phyloP scores from a whole-genome alignment of 768 basidiomycete species.

The Lentinus brumalis region DNA sequence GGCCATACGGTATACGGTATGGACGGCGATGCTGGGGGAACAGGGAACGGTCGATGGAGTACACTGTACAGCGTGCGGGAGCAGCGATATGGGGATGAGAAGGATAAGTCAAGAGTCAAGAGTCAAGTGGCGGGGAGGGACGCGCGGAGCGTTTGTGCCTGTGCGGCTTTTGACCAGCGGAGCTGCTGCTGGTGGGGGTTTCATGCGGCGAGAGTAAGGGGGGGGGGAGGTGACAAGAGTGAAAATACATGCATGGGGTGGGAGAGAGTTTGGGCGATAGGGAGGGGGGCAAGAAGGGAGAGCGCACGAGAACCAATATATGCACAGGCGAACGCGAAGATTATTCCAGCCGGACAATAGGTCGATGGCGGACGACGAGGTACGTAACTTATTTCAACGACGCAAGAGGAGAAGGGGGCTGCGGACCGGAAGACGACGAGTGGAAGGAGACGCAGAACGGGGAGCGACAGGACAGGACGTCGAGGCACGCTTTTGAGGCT shows the following conservation, averaged over 20 bases:
- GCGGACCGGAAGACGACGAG: background rate
- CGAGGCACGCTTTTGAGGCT: no score
- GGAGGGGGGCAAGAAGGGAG: background rate
- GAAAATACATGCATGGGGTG: background rate
- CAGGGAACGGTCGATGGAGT: background rate
- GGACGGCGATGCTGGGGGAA: background rate
- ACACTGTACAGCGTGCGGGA: no score
- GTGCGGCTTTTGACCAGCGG: constrained; percentile 6
- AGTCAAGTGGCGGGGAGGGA: background rate
- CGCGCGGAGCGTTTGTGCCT: background rate
- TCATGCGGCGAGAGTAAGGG: background rate
- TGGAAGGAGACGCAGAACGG: background rate
- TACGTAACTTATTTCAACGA: no score
- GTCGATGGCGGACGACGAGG: background rate
- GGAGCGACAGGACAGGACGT: background rate
- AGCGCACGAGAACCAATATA: constrained; percentile 1
- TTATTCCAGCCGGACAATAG: background rate
- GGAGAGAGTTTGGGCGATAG: background rate
- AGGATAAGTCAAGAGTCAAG: background rate
- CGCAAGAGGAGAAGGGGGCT: background rate
- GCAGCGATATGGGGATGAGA: background rate
- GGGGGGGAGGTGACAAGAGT: background rate
- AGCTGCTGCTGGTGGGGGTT: background rate
- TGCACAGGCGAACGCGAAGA: constrained; percentile 12
- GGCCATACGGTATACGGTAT: constrained; percentile 6